A percentile compares a stretch with the other conserved stretches of the same genome.
phyloP scores from a whole-genome alignment of 495 filamentous ascomycete species.

The Hyaloscypha hepaticicola region DNA sequence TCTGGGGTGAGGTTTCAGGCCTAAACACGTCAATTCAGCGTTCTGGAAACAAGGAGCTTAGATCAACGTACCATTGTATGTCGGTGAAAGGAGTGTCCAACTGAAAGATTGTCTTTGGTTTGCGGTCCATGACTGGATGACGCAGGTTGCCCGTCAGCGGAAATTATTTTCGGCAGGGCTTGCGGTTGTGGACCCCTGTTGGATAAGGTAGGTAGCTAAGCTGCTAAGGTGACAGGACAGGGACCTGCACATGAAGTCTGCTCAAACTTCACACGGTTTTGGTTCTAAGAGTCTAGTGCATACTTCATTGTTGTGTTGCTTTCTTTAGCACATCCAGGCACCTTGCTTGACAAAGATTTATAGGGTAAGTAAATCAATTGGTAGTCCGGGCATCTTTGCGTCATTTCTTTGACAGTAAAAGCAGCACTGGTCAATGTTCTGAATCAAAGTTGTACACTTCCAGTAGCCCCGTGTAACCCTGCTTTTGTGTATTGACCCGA shows the following conservation, averaged over 20 bases:
- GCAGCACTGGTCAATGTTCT: not conserved
- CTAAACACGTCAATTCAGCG: slow-evolving; percentile 34
- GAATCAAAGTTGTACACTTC: not conserved
- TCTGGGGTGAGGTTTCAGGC: slow-evolving; percentile 46
- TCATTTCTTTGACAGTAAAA: not conserved
- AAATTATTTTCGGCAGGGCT: not conserved
- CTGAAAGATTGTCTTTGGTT: slow-evolving; percentile 41
- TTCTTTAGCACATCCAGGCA: not conserved
- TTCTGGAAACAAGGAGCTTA: not conserved
- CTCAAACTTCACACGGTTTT: not conserved
- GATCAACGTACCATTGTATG: slow-evolving; percentile 36
- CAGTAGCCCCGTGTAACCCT: too few species aligned
- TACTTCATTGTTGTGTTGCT: not conserved
- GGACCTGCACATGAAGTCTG: too few species aligned
- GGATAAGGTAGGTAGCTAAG: too few species aligned
- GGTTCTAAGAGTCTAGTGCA: not conserved
- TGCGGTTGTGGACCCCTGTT: not conserved
- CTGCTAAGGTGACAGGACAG: too few species aligned
- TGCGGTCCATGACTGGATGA: slow-evolving; percentile 33
- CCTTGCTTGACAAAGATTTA: too few species aligned
- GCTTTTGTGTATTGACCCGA: too few species aligned
- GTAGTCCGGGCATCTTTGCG: not conserved
- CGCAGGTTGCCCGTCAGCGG: not conserved
- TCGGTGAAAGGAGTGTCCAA: slow-evolving; percentile 43
- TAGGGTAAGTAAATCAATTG: not conserved